phyloP scores from a whole-genome alignment of 179 eudicot species.

The Nepenthes alata region DNA sequence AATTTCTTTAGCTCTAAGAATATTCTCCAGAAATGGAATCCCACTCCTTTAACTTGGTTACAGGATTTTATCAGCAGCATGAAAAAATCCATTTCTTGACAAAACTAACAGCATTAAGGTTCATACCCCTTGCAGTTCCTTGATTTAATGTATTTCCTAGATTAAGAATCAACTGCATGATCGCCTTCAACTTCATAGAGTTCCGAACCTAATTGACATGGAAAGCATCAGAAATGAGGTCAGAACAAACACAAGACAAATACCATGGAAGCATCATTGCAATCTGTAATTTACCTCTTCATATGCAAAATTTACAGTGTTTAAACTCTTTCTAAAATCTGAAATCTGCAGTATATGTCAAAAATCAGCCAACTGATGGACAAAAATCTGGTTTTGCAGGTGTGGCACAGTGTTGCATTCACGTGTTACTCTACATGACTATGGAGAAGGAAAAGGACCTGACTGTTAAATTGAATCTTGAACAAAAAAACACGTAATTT shows the following conservation, averaged over 20 bases:
- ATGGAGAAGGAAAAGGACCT: conserved; percentile 33
- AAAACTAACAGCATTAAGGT: neutral
- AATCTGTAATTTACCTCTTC: conserved; percentile 47
- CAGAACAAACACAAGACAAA: conserved; percentile 11
- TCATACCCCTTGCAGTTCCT: conserved; percentile 93
- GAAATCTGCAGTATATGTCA: conserved; percentile 37
- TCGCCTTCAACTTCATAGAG: conserved; percentile 71
- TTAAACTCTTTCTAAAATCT: conserved; percentile 77
- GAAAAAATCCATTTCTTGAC: neutral
- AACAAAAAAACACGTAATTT: conserved; percentile 83
- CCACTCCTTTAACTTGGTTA: too few species aligned
- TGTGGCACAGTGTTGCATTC: too few species aligned
- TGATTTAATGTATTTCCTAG: conserved; percentile 82
- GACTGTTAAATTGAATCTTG: conserved; percentile 82
- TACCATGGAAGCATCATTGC: conserved; percentile 7
- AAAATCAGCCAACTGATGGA: conserved; percentile 9
- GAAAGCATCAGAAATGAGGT: conserved; percentile 10
- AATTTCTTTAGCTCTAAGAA: too few species aligned
- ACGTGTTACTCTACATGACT: neutral
- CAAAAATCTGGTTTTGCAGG: neutral
- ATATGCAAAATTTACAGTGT: conserved; percentile 70
- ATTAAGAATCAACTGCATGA: conserved; percentile 60
- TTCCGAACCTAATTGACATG: conserved; percentile 50
- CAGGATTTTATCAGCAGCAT: too few species aligned
- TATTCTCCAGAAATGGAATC: too few species aligned